Evolutionary conservation across 225 moss, liverwort and hornwort species (phyloP).

Genomic region (Thuidium tamariscinum): DNA sequence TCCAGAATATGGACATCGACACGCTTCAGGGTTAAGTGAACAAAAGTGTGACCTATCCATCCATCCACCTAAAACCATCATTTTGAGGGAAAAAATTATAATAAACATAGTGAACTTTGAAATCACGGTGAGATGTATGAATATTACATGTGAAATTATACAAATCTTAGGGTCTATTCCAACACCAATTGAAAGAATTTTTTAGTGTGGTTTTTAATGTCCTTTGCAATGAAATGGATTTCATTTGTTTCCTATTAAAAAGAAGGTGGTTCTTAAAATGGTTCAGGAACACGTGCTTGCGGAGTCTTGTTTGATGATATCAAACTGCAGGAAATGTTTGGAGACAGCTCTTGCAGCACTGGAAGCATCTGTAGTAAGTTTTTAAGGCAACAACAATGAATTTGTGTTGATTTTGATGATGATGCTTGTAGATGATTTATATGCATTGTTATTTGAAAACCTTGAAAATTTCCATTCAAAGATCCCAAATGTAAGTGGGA

Average conservation of each 20-base stretch:
- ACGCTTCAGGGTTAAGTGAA: no score
- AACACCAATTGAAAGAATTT: not conserved
- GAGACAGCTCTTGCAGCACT: slow-evolving; percentile 46
- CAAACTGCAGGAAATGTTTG: slow-evolving; percentile 56
- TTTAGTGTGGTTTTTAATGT: no score
- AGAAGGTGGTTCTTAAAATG: not conserved
- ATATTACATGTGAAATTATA: not conserved
- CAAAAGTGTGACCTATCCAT: not conserved
- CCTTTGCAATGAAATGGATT: no score
- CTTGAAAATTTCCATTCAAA: not conserved
- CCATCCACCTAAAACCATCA: not conserved
- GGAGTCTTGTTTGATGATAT: slow-evolving; percentile 92
- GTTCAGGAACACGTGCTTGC: slow-evolving; percentile 75
- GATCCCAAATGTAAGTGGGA: rapidly evolving
- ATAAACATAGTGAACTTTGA: no score
- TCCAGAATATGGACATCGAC: no score
- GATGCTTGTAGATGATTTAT: rapidly evolving
- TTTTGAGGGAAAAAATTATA: no score
- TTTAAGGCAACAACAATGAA: not conserved
- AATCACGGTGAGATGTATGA: not conserved
- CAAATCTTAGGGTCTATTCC: not conserved
- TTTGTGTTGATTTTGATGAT: not conserved
- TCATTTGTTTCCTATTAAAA: no score
- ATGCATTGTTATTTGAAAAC: not conserved
- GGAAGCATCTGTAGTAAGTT: slow-evolving; percentile 38